phyloP scores from a whole-genome alignment of 2,329 filamentous ascomycete species.

The Acrocalymma vagum region DNA sequence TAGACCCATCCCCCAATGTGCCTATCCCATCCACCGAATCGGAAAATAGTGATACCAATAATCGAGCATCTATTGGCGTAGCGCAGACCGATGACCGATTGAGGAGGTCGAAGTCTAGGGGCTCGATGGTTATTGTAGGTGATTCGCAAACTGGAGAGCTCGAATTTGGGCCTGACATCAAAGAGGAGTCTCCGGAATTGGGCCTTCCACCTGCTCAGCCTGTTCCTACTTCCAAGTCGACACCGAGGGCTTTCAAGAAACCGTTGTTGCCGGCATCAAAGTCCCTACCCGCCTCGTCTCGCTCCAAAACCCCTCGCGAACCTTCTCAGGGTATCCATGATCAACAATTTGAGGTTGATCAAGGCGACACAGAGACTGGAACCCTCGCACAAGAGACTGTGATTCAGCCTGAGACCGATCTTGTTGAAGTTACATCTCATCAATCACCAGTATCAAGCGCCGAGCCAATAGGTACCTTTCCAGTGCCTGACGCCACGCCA shows the following conservation, averaged over 20 bases:
- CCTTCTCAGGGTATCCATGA: constrained; percentile 1
- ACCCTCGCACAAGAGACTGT: constrained; percentile 1
- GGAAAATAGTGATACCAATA: constrained; percentile 12
- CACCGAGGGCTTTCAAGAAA: constrained; percentile 7
- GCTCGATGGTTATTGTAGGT: constrained; percentile 26
- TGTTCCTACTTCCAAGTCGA: constrained; percentile 11
- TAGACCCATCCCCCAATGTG: constrained; percentile 29
- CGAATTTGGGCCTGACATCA: constrained; percentile 27
- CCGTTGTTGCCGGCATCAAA: constrained; percentile 11
- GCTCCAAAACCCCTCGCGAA: not conserved
- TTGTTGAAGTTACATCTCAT: constrained; percentile 9
- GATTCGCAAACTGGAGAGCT: constrained; percentile 25
- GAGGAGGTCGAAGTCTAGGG: constrained; percentile 22
- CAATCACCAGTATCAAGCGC: constrained; percentile 14
- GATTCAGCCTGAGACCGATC: not conserved
- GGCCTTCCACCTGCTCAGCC: constrained; percentile 10
- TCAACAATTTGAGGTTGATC: not conserved
- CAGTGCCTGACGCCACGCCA: constrained; percentile 3
- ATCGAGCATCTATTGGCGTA: not conserved
- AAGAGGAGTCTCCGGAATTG: constrained; percentile 37
- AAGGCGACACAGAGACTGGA: constrained; percentile 1
- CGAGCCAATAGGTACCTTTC: constrained; percentile 5
- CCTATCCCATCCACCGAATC: constrained; percentile 39
- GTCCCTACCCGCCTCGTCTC: not conserved
- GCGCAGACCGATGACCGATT: not conserved